Evolutionary conservation across 257 asterid genomes (phyloP).

Genomic region (Knoxia roxburghii): DNA sequence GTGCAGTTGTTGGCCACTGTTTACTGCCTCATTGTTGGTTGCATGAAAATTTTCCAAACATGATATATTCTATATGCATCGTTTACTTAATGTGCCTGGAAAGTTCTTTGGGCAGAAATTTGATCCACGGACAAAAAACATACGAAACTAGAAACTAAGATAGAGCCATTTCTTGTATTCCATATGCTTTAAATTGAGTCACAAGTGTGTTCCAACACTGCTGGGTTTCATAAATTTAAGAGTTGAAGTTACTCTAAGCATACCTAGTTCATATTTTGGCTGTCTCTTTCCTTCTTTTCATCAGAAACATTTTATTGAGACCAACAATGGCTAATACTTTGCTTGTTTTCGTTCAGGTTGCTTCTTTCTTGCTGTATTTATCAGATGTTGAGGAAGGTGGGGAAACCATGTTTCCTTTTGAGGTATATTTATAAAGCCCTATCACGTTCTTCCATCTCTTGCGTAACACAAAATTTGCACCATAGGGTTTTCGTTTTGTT

Average conservation of each 20-base stretch:
- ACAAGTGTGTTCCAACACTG: not conserved
- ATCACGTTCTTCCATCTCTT: constrained; percentile 5
- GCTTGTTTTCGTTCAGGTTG: constrained; percentile 43
- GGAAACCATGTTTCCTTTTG: constrained; percentile 93
- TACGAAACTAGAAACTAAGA: not conserved
- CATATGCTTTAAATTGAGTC: not conserved
- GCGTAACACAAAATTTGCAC: not conserved
- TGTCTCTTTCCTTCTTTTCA: not conserved
- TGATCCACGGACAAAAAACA: not conserved
- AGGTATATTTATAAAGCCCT: constrained; percentile 37
- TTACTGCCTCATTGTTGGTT: not conserved
- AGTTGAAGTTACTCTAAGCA: not conserved
- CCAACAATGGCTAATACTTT: not conserved
- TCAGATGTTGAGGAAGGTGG: constrained; percentile 98
- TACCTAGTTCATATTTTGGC: not conserved
- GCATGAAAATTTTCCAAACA: not conserved
- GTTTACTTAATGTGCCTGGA: not conserved
- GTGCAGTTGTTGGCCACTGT: not conserved
- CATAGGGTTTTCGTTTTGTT: not conserved
- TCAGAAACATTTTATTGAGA: not conserved
- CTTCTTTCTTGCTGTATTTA: constrained; percentile 84
- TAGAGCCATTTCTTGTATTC: not conserved
- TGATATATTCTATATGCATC: not conserved
- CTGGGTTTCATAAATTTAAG: not conserved
- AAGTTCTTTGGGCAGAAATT: not conserved